A percentile compares a stretch with the other conserved stretches of the same genome.
phyloP scores from a whole-genome alignment of 805 yeast genomes.

The Candida insectalens region DNA sequence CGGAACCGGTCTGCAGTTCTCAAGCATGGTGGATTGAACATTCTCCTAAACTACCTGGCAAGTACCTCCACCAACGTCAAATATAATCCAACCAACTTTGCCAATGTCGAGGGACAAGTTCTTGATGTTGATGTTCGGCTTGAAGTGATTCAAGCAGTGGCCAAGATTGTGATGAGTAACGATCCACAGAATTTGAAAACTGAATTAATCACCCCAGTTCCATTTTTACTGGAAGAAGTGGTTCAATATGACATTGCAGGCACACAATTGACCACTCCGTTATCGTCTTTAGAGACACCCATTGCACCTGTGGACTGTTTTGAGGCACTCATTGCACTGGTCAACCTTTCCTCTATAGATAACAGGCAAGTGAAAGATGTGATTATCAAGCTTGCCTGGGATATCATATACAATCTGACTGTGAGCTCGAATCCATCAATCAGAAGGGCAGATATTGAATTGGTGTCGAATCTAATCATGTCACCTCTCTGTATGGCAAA shows the following conservation, averaged over 20 bases:
- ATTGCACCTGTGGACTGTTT: constrained; percentile 28
- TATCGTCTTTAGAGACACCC: constrained; percentile 15
- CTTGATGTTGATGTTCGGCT: constrained; percentile 18
- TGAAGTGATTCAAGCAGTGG: constrained; percentile 31
- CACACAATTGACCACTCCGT: constrained; percentile 12
- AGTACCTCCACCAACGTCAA: constrained; percentile 18
- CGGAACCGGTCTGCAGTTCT: constrained; percentile 28
- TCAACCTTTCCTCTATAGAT: constrained; percentile 36
- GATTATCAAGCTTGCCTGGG: constrained; percentile 26
- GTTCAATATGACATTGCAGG: constrained; percentile 28
- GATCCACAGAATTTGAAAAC: constrained; percentile 31
- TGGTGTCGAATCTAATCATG: constrained; percentile 34
- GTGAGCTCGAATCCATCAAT: constrained; percentile 29
- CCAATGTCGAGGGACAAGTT: constrained; percentile 15
- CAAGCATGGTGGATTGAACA: constrained; percentile 35
- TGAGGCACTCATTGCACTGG: constrained; percentile 37
- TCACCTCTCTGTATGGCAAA: constrained; percentile 35
- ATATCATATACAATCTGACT: constrained; percentile 24
- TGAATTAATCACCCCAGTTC: constrained; percentile 32
- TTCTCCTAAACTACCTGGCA: constrained; percentile 30
- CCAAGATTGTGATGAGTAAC: constrained; percentile 31
- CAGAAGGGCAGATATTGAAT: constrained; percentile 38
- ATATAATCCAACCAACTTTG: constrained; percentile 12
- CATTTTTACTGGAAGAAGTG: constrained; percentile 38
- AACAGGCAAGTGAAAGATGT: constrained; percentile 24